A percentile compares a stretch with the other conserved stretches of the same genome.
These are phyloP conservation scores for Sequoiadendron giganteum DNA, from an alignment of 75 land plant species.

Conservation along the genomic window DNA sequence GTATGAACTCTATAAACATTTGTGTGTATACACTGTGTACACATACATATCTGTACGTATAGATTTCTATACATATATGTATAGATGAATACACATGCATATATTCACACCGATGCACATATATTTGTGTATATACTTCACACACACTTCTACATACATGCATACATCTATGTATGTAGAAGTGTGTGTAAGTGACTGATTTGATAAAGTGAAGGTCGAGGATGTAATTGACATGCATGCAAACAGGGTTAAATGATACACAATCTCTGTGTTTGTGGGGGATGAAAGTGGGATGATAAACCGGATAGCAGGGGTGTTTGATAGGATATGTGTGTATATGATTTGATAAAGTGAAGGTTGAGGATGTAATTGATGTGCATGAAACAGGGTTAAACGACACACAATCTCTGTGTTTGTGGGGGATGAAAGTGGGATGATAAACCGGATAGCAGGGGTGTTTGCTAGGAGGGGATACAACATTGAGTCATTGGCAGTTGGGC, in stretches of 20 bases:
- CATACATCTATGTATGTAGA: neutral
- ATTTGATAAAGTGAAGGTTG: neutral
- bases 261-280: slow-evolving; percentile 91
- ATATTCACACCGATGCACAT: too few relatives aligned
- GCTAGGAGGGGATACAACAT: slow-evolving; percentile 96
- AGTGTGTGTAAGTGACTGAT: neutral
- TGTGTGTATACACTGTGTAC: too few relatives aligned
- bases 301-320: slow-evolving; percentile 96
- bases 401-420: slow-evolving; percentile 95
- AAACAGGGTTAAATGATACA: slow-evolving; percentile 72
- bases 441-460: slow-evolving; percentile 97
- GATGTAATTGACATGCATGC: neutral
- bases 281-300: slow-evolving; percentile 99
- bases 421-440: slow-evolving; percentile 99
- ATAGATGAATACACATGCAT: neutral
- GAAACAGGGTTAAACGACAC: slow-evolving; percentile 69
- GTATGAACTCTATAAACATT: too few relatives aligned
- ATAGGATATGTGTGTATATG: slow-evolving; percentile 28
- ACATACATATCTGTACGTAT: too few relatives aligned
- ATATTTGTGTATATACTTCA: neutral
- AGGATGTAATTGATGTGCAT: neutral
- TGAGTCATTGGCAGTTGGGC: slow-evolving; percentile 95
- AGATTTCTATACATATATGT: neutral
- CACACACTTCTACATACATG: too few relatives aligned
- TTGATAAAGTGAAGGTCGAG: neutral